A percentile compares a stretch with the other conserved stretches of the same genome.
Evolutionary conservation across 179 eudicot genomes (phyloP).

Genomic region (Monotropa hypopitys): DNA sequence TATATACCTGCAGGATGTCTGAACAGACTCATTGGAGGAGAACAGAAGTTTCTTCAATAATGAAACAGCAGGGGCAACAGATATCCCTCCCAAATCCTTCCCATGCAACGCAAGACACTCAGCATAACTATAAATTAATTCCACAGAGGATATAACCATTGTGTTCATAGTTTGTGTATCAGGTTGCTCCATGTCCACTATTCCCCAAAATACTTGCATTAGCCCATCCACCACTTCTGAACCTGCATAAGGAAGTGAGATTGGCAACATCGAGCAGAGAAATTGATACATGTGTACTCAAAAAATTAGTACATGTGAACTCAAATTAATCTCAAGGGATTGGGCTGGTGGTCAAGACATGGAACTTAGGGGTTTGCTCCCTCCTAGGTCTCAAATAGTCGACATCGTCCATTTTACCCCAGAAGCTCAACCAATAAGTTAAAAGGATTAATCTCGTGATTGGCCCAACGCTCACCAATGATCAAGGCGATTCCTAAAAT

Average conservation of each 20-base stretch:
- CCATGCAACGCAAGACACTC: slow-evolving; percentile 91
- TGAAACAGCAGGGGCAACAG: slow-evolving; percentile 84
- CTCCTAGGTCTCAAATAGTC: too few relatives aligned
- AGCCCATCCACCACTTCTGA: slow-evolving; percentile 89
- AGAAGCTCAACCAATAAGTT: not conserved
- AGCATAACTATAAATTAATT: slow-evolving; percentile 91
- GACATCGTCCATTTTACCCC: not conserved
- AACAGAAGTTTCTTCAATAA: slow-evolving; percentile 65
- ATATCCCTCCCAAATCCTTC: slow-evolving; percentile 40
- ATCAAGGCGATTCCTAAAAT: not conserved
- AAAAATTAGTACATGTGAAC: too few relatives aligned
- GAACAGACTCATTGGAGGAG: slow-evolving; percentile 89
- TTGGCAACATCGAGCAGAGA: not conserved
- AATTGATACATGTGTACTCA: not conserved
- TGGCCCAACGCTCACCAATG: not conserved
- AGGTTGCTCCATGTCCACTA: slow-evolving; percentile 92
- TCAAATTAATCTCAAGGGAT: too few relatives aligned
- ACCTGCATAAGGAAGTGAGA: slow-evolving; percentile 35
- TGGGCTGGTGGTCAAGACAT: too few relatives aligned
- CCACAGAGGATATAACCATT: slow-evolving; percentile 84
- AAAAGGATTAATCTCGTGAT: not conserved
- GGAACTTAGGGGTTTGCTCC: too few relatives aligned
- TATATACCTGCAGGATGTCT: slow-evolving; percentile 91
- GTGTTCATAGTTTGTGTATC: slow-evolving; percentile 96
- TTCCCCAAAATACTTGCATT: slow-evolving; percentile 98